Percentiles rank a stretch among this genome's conserved stretches.
phyloP scores from a whole-genome alignment of 225 moss, liverwort and hornwort genomes.

The Lunularia cruciata region DNA sequence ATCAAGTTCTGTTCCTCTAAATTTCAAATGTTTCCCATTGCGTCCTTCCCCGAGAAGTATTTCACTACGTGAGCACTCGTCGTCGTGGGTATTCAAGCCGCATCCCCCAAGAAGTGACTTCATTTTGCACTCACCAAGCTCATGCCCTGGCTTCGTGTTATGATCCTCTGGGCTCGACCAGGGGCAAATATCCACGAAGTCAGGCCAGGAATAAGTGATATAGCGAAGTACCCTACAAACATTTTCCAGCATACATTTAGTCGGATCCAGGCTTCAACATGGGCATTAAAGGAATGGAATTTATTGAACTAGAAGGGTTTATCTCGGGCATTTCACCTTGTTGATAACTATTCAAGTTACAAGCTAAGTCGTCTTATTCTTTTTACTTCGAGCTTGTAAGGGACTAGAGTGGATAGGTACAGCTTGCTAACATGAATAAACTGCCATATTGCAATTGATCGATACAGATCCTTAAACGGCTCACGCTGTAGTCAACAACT shows the following conservation, averaged over 20 bases:
- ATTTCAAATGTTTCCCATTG: neutral
- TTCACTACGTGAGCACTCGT: neutral
- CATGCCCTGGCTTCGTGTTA: neutral
- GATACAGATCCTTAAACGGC: no score
- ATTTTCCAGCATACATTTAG: neutral
- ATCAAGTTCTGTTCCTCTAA: neutral
- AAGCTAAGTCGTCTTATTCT: no score
- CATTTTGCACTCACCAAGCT: neutral
- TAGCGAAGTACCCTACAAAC: conserved; percentile 37
- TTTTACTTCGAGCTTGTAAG: no score
- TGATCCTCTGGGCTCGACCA: neutral
- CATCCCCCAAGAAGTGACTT: neutral
- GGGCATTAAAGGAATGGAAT: neutral
- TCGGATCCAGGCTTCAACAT: neutral
- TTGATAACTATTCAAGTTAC: no score
- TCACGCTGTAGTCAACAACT: neutral
- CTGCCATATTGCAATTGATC: no score
- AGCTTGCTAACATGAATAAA: no score
- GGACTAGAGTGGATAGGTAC: no score
- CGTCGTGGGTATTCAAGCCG: neutral
- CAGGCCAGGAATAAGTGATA: conserved; percentile 48
- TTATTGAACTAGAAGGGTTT: no score
- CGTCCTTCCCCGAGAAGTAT: neutral
- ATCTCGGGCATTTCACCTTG: no score
- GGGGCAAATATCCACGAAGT: conserved; percentile 16